These are phyloP conservation scores for Candida arabinofermentans DNA, from an alignment of 805 yeast genomes.

Conservation along the genomic window DNA sequence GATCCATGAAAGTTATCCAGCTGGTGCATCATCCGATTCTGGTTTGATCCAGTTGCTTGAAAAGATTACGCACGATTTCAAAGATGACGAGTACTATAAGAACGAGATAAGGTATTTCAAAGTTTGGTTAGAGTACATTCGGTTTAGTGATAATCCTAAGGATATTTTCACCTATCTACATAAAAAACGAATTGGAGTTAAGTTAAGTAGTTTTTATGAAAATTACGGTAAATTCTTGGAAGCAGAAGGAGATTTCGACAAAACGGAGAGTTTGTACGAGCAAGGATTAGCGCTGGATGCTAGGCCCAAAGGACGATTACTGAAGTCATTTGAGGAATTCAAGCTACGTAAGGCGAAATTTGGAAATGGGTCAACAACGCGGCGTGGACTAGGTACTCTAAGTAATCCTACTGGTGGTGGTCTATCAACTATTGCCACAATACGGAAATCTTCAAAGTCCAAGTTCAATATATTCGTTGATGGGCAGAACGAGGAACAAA, in stretches of 20 bases:
- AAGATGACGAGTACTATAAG: constrained; percentile 61
- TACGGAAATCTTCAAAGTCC: constrained; percentile 12
- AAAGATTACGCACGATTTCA: constrained; percentile 64
- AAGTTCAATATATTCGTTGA: constrained; percentile 20
- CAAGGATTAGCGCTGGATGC: constrained; percentile 60
- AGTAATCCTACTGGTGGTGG: constrained; percentile 25
- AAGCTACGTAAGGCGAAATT: constrained; percentile 31
- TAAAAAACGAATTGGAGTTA: constrained; percentile 64
- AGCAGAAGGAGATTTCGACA: constrained; percentile 38
- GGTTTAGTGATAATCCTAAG: constrained; percentile 61
- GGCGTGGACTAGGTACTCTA: constrained; percentile 9
- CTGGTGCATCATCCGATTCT: constrained; percentile 56
- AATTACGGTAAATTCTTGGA: constrained; percentile 69
- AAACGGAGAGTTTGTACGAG: constrained; percentile 57
- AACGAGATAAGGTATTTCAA: constrained; percentile 79
- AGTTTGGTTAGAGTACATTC: constrained; percentile 78
- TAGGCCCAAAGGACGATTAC: constrained; percentile 53
- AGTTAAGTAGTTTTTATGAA: constrained; percentile 71
- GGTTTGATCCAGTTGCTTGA: constrained; percentile 66
- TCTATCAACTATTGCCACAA: constrained; percentile 3
- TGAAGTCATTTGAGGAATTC: constrained; percentile 42
- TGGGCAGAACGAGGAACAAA: constrained; percentile 1
- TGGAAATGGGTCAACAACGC: neutral
- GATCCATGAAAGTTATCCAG: constrained; percentile 60
- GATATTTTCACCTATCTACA: constrained; percentile 70